Evolutionary conservation across 352 stramenopile species (phyloP).

Genomic region (Pythium coloratum): DNA sequence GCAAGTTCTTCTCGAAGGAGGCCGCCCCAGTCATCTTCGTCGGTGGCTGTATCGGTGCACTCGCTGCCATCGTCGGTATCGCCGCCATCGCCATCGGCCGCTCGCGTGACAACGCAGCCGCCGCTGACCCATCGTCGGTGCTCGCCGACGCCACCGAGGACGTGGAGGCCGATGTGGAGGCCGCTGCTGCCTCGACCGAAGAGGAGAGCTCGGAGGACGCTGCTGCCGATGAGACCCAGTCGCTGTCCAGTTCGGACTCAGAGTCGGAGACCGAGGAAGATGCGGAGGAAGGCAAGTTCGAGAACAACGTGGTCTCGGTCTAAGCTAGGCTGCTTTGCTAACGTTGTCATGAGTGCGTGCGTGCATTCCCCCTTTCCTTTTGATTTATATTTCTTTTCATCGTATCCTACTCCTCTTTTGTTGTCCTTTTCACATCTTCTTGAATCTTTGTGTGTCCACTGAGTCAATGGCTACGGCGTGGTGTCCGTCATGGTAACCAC

Average conservation of each 20-base stretch:
- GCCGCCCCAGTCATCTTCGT: slow-evolving; percentile 56
- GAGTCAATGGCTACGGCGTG: background rate
- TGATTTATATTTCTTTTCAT: slow-evolving; percentile 19
- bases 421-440: background rate
- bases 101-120: slow-evolving; percentile 25
- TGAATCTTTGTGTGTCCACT: background rate
- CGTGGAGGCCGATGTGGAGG: slow-evolving; percentile 69
- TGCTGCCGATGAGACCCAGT: slow-evolving; percentile 38
- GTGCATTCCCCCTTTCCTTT: slow-evolving; percentile 18
- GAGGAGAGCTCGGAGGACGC: slow-evolving; percentile 31
- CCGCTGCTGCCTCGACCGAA: slow-evolving; percentile 26
- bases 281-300: slow-evolving; percentile 59
- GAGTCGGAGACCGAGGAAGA: slow-evolving; percentile 42
- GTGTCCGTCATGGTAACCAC: background rate
- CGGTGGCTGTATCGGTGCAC: slow-evolving; percentile 58
- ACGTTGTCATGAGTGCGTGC: slow-evolving; percentile 31
- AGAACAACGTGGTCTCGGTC: slow-evolving; percentile 43
- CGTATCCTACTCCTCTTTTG: background rate
- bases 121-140: slow-evolving; percentile 37
- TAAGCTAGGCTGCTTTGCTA: slow-evolving; percentile 18
- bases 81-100: slow-evolving; percentile 50
- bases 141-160: slow-evolving; percentile 45
- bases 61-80: slow-evolving; percentile 69
- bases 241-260: slow-evolving; percentile 54
- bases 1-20: slow-evolving; percentile 39